phyloP scores from a whole-genome alignment of 1,139 yeast genomes.

The Hansenula lynferdii region DNA sequence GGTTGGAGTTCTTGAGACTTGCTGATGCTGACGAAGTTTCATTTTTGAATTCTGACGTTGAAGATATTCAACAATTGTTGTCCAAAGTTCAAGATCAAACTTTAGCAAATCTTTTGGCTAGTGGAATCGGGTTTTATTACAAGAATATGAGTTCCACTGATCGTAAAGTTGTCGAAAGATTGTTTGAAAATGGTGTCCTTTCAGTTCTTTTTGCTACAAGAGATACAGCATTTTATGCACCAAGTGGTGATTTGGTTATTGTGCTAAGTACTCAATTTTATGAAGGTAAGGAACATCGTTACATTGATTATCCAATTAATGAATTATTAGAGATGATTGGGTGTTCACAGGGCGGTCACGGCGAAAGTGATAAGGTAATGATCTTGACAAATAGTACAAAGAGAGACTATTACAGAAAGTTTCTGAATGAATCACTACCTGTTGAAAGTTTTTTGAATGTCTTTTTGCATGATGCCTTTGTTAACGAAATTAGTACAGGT shows the following conservation, averaged over 20 bases:
- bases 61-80: conserved; percentile 39
- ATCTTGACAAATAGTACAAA: conserved; percentile 55
- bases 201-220: conserved; percentile 53
- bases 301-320: conserved; percentile 61
- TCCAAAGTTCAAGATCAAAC: conserved; percentile 42
- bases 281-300: conserved; percentile 72
- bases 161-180: conserved; percentile 44
- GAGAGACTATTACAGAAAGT: conserved; percentile 63
- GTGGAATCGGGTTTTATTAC: conserved; percentile 68
- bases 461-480: conserved; percentile 58
- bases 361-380: conserved; percentile 36
- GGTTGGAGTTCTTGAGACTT: conserved; percentile 37
- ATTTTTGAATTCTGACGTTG: conserved; percentile 31
- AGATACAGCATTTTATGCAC: conserved; percentile 48
- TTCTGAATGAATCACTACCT: conserved; percentile 73
- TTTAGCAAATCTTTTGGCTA: conserved; percentile 39
- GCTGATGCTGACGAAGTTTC: conserved; percentile 30
- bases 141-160: conserved; percentile 58
- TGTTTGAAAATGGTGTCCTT: conserved; percentile 46
- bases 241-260: conserved; percentile 50
- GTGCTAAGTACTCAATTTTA: conserved; percentile 68
- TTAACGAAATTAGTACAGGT: conserved; percentile 65
- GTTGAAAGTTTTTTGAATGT: conserved; percentile 70
- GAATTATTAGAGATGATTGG: conserved; percentile 77
- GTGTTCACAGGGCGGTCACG: conserved; percentile 34